Evolutionary conservation across 78 protist genomes (phyloP).

Genomic region (Dictyostelium purpureum): DNA sequence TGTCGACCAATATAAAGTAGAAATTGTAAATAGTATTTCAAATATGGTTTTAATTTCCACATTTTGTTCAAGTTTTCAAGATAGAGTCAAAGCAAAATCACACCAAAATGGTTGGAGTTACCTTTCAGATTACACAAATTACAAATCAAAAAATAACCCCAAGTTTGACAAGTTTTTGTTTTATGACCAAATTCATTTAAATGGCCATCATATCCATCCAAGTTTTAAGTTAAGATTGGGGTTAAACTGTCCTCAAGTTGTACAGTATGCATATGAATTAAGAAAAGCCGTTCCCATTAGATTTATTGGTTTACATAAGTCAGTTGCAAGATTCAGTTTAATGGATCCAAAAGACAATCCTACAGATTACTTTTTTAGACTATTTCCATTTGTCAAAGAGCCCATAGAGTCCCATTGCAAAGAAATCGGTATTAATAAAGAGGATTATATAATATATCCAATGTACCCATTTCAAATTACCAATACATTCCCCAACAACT

Average conservation of each 20-base stretch:
- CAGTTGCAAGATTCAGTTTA: background rate
- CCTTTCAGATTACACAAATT: background rate
- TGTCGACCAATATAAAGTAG: background rate
- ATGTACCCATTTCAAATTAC: constrained; percentile 27
- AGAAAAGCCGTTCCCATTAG: constrained; percentile 5
- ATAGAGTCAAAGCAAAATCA: background rate
- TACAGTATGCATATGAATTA: constrained; percentile 19
- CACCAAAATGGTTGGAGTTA: background rate
- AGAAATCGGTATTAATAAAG: background rate
- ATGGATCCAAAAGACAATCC: background rate
- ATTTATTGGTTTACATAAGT: constrained; percentile 9
- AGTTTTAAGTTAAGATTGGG: constrained; percentile 21
- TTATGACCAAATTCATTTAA: constrained; percentile 30
- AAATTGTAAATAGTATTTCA: constrained; percentile 18
- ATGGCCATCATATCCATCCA: constrained; percentile 50
- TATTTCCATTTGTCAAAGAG: background rate
- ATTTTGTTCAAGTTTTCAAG: background rate
- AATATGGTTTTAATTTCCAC: constrained; percentile 16
- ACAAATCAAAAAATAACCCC: background rate
- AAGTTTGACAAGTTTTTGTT: constrained; percentile 15
- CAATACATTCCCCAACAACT: constrained; percentile 2
- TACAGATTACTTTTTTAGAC: background rate
- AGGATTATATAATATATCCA: constrained; percentile 22
- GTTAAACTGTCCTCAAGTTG: background rate
- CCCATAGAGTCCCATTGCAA: background rate